Conservation (phyloP, 495 filamentous ascomycete species). For the Penicillium lagena region DNA sequence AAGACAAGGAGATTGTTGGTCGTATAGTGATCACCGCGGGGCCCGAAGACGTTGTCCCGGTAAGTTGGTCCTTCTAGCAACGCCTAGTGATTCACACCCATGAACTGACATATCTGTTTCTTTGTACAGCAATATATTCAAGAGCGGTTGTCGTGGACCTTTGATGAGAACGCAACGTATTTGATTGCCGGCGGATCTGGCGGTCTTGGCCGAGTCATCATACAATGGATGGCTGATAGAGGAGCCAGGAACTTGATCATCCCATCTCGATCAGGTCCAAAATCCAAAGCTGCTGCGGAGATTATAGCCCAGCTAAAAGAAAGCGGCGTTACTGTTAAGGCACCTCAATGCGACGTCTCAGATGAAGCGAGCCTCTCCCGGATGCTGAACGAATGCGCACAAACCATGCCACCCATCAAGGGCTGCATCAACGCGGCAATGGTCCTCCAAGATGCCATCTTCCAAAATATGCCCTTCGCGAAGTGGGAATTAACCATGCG, state of each 20-base stretch:
- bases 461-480: constrained; percentile 33
- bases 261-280: constrained; percentile 10
- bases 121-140: not conserved
- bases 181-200: constrained; percentile 39
- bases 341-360: constrained; percentile 6
- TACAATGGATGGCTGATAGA: constrained; percentile 47
- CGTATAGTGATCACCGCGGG: not conserved
- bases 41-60: not conserved
- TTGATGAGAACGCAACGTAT: constrained; percentile 9
- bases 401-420: constrained; percentile 3
- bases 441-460: constrained; percentile 19
- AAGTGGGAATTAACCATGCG: constrained; percentile 21
- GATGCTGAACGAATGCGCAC: not conserved
- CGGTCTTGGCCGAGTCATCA: constrained; percentile 51
- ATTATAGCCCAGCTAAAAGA: constrained; percentile 26
- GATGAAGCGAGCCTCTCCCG: not conserved
- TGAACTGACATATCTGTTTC: not conserved
- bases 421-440: constrained; percentile 19
- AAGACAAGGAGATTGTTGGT: not conserved
- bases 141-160: not conserved
- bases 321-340: constrained; percentile 4
- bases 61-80: not conserved
- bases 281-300: not conserved
- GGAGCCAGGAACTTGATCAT: constrained; percentile 49
- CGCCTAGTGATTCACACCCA: not conserved